Evolutionary conservation across 164 flowering plant genomes (phyloP).

Genomic region (Sedum album): DNA sequence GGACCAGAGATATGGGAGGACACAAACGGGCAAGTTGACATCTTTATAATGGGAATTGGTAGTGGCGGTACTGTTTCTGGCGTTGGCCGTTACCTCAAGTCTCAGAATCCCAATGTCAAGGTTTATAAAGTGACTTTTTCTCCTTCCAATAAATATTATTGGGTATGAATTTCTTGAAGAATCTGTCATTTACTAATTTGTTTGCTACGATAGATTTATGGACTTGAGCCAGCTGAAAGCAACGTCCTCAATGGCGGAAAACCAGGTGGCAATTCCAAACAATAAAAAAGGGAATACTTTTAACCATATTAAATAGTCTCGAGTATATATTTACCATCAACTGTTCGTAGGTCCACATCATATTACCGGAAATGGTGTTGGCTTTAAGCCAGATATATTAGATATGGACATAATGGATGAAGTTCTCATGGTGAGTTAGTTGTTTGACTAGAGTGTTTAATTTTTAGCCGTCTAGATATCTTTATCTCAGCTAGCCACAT

Average conservation of each 20-base stretch:
- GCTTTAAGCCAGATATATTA: conserved; percentile 87
- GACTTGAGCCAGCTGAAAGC: conserved; percentile 94
- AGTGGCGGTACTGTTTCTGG: conserved; percentile 97
- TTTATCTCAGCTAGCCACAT: background rate
- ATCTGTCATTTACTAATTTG: background rate
- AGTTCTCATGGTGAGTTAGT: conserved; percentile 60
- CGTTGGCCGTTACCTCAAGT: conserved; percentile 82
- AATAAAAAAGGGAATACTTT: background rate
- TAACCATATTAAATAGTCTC: background rate
- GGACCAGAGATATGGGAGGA: conserved; percentile 99
- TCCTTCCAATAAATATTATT: background rate
- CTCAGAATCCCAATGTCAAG: conserved; percentile 86
- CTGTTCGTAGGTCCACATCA: conserved; percentile 64
- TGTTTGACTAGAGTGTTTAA: background rate
- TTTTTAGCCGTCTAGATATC: background rate
- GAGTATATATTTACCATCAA: background rate
- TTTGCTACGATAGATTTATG: conserved; percentile 49
- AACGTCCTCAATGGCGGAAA: conserved; percentile 84
- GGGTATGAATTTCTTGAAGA: background rate
- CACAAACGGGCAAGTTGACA: conserved; percentile 79
- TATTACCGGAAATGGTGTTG: conserved; percentile 92
- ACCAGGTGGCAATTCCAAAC: conserved; percentile 50
- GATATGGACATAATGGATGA: conserved; percentile 96
- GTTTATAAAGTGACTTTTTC: conserved; percentile 22
- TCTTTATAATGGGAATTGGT: conserved; percentile 95